Base-by-base conservation (phyloP, 192 early-diverging fungal species). In the Coemansia sp. region DNA sequence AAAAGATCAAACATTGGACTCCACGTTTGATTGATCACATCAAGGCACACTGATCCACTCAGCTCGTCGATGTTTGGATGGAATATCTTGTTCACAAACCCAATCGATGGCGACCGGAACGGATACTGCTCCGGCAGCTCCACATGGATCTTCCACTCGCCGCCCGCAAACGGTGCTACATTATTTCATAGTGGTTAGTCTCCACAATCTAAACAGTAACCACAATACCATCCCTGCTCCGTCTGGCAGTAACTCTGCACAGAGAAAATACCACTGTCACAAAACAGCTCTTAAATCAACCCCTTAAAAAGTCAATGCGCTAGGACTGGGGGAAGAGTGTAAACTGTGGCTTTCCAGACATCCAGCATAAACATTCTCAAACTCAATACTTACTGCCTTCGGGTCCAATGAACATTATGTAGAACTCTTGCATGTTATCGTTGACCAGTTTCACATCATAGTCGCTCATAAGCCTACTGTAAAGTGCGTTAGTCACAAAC, bases 21-120 rank as follows among this genome's bases (percentile, higher is more conserved):
- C 97, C 97, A 99, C 9, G 96, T 97, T 73, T 99, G 97, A 79
- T 99, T 99, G 78, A 99, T 99, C 19, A 99, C 97, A 77, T 99
- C 97, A 67, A 99, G 82, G 73, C 97, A 99, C 25, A 99, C 97
- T 1, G 96, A 97, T 22, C 97, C 97, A 71, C 94, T 96, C 85
- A 96, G 84, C 76, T 99, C 97, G 81, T 99, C 97, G 57, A 99
- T 99, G 79, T 99, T 99, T 12, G 97, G 97, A 68, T 99, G 97
- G 77, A 96, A 99, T 63, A 98, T 98, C 77, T 91, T 96, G 88
- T 99, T 99, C 85, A 93, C 92, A 72, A 99, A 99, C 9, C 97
- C 97, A 61, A 99, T 99, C 49, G 94, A 96, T 14, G 96, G 97
- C 24, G 93, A 95, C 83, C 96, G 96, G 87, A 95, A 99, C 9